These are phyloP conservation scores for Chytriomyces confervae DNA, from an alignment of 192 early-diverging fungal species.

Conservation along the genomic window DNA sequence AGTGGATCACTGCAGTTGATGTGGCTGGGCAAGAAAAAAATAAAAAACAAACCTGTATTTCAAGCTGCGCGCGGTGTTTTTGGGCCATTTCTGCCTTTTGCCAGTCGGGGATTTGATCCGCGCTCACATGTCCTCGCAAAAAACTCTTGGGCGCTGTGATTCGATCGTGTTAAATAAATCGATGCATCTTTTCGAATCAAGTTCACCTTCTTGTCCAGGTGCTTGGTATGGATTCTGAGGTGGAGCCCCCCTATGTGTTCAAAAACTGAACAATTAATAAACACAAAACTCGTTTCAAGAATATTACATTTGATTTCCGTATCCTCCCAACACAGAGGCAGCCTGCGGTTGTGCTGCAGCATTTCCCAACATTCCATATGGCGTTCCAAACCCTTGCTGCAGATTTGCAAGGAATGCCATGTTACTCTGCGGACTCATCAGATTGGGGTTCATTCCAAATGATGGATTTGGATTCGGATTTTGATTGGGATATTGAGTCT, in stretches of 20 bases:
- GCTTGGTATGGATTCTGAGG: too few species aligned
- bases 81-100: slow-evolving; percentile 38
- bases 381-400: slow-evolving; percentile 31
- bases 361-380: slow-evolving; percentile 18
- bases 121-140: slow-evolving; percentile 26
- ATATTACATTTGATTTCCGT: too few species aligned
- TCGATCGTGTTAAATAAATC: too few species aligned
- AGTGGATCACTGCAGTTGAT: too few species aligned
- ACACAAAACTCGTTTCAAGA: too few species aligned
- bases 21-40: background rate
- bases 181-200: too few species aligned
- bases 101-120: slow-evolving; percentile 39
- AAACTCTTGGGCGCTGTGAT: slow-evolving; percentile 1
- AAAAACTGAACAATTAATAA: too few species aligned
- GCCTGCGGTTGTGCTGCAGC: background rate
- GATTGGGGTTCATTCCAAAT: background rate
- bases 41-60: slow-evolving; percentile 40
- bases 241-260: too few species aligned
- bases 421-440: background rate
- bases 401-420: background rate
- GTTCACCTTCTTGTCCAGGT: too few species aligned
- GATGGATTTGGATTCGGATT: too few species aligned
- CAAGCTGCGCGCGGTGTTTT: slow-evolving; percentile 38
- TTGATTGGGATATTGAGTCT: background rate
- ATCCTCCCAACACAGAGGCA: too few species aligned